These are phyloP conservation scores for Apophysomyces elegans DNA, from an alignment of 371 early-diverging fungal genomes.

Conservation along the genomic window DNA sequence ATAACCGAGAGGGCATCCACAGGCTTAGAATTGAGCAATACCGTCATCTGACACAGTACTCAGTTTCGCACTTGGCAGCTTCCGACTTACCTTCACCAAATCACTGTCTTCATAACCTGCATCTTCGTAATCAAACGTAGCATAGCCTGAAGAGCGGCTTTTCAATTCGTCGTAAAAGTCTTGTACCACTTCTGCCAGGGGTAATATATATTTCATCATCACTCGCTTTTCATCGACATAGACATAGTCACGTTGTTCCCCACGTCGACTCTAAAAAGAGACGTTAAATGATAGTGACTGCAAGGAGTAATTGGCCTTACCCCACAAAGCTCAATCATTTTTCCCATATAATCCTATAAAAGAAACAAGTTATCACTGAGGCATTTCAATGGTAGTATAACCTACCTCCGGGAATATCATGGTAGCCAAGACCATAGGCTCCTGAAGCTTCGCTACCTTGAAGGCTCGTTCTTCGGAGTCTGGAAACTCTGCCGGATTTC, in stretches of 20 bases:
- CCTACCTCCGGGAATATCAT: conserved; percentile 84
- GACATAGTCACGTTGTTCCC: conserved; percentile 83
- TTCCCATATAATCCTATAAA: conserved; percentile 79
- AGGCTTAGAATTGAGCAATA: conserved; percentile 87
- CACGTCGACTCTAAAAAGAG: conserved; percentile 64
- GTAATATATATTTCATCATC: conserved; percentile 86
- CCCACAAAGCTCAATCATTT: conserved; percentile 88
- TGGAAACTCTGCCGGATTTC: conserved; percentile 94
- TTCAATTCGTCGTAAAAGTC: conserved; percentile 96
- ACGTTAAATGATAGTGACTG: neutral
- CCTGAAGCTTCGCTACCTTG: conserved; percentile 73
- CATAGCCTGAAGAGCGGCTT: conserved; percentile 91
- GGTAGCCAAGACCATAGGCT: conserved; percentile 93
- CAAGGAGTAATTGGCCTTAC: conserved; percentile 43
- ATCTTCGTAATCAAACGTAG: conserved; percentile 96
- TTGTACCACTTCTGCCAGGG: conserved; percentile 91
- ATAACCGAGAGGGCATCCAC: conserved; percentile 95
- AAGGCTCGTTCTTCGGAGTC: conserved; percentile 68
- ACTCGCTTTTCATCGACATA: conserved; percentile 88
- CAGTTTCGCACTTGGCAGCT: neutral
- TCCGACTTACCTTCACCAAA: conserved; percentile 81
- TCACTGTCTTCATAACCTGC: conserved; percentile 87
- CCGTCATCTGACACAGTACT: conserved; percentile 65
- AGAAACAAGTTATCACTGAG: neutral
- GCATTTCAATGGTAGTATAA: neutral